These are phyloP conservation scores for Kodamaea fungicola DNA, from an alignment of 1,139 yeast genomes.

Conservation along the genomic window DNA sequence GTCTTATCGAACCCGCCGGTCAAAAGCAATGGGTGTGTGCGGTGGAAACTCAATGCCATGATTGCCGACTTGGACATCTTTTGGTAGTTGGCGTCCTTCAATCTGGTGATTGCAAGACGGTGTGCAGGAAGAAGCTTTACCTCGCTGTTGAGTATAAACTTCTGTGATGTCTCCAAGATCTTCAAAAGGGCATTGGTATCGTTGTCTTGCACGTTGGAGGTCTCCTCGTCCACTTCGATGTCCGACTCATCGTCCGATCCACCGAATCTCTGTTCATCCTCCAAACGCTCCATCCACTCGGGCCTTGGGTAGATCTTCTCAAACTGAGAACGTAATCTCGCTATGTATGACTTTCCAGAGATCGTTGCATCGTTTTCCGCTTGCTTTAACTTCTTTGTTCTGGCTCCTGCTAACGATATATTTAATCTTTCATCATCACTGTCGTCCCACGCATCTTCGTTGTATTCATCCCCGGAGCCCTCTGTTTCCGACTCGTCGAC, in stretches of 20 bases:
- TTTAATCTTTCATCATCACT: slow-evolving; percentile 81
- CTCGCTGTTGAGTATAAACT: slow-evolving; percentile 49
- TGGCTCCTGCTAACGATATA: slow-evolving; percentile 61
- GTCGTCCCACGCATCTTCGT: slow-evolving; percentile 76
- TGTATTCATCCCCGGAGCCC: slow-evolving; percentile 22
- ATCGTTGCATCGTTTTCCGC: slow-evolving; percentile 57
- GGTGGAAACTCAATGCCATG: slow-evolving; percentile 83
- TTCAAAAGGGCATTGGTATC: slow-evolving; percentile 57
- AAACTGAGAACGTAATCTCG: slow-evolving; percentile 77
- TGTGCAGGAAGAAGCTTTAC: slow-evolving; percentile 66
- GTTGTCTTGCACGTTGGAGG: slow-evolving; percentile 30
- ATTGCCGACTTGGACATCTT: slow-evolving; percentile 72
- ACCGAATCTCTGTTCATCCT: slow-evolving; percentile 15
- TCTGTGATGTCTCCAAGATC: slow-evolving; percentile 56
- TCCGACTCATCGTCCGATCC: slow-evolving; percentile 17
- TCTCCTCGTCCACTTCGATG: slow-evolving; percentile 32
- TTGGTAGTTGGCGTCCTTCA: slow-evolving; percentile 80
- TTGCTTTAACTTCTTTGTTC: slow-evolving; percentile 68
- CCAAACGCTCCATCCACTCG: slow-evolving; percentile 63
- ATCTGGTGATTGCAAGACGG: slow-evolving; percentile 67
- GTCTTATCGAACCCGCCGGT: slow-evolving; percentile 95
- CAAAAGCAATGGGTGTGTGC: slow-evolving; percentile 73
- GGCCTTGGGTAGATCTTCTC: slow-evolving; percentile 88
- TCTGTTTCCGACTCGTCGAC: slow-evolving; percentile 20
- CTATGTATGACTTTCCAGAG: slow-evolving; percentile 63